phyloP scores from a whole-genome alignment of 768 basidiomycete genomes.

The Lyophyllum atratum region DNA sequence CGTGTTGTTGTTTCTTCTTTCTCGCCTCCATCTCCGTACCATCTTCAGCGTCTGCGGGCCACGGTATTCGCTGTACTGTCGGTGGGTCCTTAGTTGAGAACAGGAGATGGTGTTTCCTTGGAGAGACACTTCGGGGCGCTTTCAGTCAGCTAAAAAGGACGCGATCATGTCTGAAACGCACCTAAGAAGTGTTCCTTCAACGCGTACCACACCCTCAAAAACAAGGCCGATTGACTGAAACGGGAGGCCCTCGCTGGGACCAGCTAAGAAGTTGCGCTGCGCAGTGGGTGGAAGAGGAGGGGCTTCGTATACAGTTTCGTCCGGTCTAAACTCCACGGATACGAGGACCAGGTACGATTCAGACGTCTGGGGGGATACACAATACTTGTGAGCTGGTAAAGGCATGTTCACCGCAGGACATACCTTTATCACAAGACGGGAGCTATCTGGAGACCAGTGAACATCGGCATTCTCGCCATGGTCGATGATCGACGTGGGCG shows the following conservation, averaged over 20 bases:
- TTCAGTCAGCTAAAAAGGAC: background rate
- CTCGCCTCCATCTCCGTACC: conserved; percentile 30
- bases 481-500: conserved; percentile 71
- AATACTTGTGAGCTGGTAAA: background rate
- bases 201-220: conserved; percentile 80
- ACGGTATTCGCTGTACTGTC: conserved; percentile 81
- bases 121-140: conserved; percentile 60
- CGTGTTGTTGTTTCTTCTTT: conserved; percentile 33
- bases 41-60: conserved; percentile 59
- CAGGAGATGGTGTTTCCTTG: conserved; percentile 64
- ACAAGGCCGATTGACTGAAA: conserved; percentile 68
- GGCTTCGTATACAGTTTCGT: conserved; percentile 56
- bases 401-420: conserved; percentile 20
- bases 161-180: conserved; percentile 26
- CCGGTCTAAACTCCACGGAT: conserved; percentile 57
- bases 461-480: conserved; percentile 81
- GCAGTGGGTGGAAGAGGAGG: conserved; percentile 54
- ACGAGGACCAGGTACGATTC: conserved; percentile 80
- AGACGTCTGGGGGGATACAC: conserved; percentile 66
- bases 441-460: conserved; percentile 84
- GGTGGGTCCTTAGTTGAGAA: conserved; percentile 78
- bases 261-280: conserved; percentile 71
- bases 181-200: conserved; percentile 78
- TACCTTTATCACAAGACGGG: conserved; percentile 79
- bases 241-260: conserved; percentile 77